These are phyloP conservation scores for Myrica gale DNA, from an alignment of 306 rosid genomes.

Conservation along the genomic window DNA sequence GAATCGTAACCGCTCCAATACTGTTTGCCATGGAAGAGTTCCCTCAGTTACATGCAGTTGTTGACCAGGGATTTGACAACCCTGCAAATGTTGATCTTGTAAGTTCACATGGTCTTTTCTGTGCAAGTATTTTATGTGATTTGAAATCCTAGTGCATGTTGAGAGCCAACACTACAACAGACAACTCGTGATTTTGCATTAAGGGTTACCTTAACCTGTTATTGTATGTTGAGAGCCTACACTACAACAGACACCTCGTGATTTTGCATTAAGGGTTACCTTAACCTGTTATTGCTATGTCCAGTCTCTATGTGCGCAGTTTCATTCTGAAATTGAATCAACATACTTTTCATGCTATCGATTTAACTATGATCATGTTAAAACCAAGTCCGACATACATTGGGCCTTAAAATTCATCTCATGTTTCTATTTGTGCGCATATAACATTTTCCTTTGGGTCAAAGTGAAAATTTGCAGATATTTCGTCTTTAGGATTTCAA, in stretches of 20 bases:
- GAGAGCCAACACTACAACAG: background rate
- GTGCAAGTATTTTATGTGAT: constrained; percentile 3
- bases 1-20: constrained; percentile 87
- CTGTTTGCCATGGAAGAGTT: constrained; percentile 96
- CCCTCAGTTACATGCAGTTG: constrained; percentile 68
- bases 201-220: background rate
- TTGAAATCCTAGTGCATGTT: constrained; percentile 3
- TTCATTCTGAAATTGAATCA: background rate
- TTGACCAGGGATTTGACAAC: constrained; percentile 70
- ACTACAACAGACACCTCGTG: too few relatives aligned
- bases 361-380: background rate
- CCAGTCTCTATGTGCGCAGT: background rate
- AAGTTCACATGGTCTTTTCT: constrained; percentile 35
- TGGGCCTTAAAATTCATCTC: background rate
- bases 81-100: constrained; percentile 71
- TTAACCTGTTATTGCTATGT: background rate
- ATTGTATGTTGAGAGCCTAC: background rate
- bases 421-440: background rate
- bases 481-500: too few relatives aligned
- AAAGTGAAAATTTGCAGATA: background rate
- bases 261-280: background rate
- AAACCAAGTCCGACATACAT: background rate
- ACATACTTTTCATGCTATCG: background rate
- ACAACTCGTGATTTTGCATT: background rate
- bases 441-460: too few relatives aligned